phyloP scores from a whole-genome alignment of 441 rosid species.

The Geranium incanum region DNA sequence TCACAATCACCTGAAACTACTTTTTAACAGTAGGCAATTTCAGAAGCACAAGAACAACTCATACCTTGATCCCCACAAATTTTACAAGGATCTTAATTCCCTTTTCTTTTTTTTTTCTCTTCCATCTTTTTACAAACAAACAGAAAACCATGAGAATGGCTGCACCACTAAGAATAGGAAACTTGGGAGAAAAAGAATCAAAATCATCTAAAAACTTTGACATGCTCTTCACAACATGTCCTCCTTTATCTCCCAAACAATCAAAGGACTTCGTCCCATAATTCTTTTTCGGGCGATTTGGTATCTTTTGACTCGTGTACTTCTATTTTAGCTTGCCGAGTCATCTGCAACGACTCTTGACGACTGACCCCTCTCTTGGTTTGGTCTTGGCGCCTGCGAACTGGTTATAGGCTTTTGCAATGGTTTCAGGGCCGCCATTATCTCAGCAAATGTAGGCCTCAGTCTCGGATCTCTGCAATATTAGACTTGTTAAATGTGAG shows the following conservation, averaged over 20 bases:
- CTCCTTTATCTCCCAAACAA: not conserved
- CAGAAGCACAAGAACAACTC: not conserved
- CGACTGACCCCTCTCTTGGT: constrained; percentile 25
- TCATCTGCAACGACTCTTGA: constrained; percentile 12
- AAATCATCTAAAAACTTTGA: not conserved
- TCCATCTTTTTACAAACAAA: not conserved
- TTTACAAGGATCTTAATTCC: not conserved
- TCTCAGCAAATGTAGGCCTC: constrained; percentile 19
- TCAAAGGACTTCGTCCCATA: too few species aligned
- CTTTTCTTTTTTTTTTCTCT: not conserved
- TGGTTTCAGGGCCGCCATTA: constrained; percentile 42
- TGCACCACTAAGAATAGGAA: not conserved
- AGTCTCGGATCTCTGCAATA: constrained; percentile 61
- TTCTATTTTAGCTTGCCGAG: not conserved
- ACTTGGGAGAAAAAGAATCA: not conserved
- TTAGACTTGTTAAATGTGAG: not conserved
- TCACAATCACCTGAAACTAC: not conserved
- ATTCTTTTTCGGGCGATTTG: too few species aligned
- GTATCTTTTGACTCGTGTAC: not conserved
- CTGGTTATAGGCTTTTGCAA: constrained; percentile 68
- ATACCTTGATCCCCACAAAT: not conserved
- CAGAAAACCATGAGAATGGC: not conserved
- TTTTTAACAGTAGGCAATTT: too few species aligned
- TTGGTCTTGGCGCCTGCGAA: constrained; percentile 30
- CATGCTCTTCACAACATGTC: not conserved